A percentile compares a stretch with the other conserved stretches of the same genome.
Conservation (phyloP, 2,329 filamentous ascomycete genomes). For the Fusarium avenaceum region DNA sequence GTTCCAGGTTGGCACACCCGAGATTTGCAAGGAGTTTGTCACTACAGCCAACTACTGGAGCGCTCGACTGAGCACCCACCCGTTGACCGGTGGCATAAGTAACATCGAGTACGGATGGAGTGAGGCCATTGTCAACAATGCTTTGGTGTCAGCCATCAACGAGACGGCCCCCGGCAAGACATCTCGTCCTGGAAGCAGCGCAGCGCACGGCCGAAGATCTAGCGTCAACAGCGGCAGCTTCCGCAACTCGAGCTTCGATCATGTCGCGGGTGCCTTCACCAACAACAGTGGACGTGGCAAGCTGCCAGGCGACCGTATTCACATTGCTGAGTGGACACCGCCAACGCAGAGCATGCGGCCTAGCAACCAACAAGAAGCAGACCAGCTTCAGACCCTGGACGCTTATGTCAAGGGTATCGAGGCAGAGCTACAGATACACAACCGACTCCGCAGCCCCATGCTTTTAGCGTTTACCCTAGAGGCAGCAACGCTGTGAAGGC, state of each 20-base stretch:
- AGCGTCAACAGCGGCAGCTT: slow-evolving; percentile 66
- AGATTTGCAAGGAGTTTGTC: slow-evolving; percentile 95
- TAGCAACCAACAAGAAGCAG: slow-evolving; percentile 80
- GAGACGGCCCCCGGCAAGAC: slow-evolving; percentile 57
- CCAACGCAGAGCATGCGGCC: slow-evolving; percentile 92
- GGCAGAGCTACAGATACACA: slow-evolving; percentile 86
- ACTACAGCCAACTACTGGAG: slow-evolving; percentile 98
- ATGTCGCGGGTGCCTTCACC: slow-evolving; percentile 65
- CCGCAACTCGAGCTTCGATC: slow-evolving; percentile 73
- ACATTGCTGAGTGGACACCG: slow-evolving; percentile 89
- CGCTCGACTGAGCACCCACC: slow-evolving; percentile 92
- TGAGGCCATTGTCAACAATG: slow-evolving; percentile 79
- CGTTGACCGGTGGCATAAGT: slow-evolving; percentile 90
- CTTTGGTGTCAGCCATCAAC: slow-evolving; percentile 66
- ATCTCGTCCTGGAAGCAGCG: slow-evolving; percentile 66
- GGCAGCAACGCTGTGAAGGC: slow-evolving; percentile 85
- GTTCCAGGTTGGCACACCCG: slow-evolving; percentile 96
- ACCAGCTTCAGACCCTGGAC: slow-evolving; percentile 81
- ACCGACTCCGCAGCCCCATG: slow-evolving; percentile 89
- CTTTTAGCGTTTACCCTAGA: slow-evolving; percentile 87
- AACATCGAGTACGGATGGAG: slow-evolving; percentile 99
- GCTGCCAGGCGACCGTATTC: slow-evolving; percentile 85
- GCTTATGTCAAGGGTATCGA: slow-evolving; percentile 89
- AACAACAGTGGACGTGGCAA: slow-evolving; percentile 66
- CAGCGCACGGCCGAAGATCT: slow-evolving; percentile 57